phyloP scores from a whole-genome alignment of 805 yeast species.

The Candida dajiaensis region DNA sequence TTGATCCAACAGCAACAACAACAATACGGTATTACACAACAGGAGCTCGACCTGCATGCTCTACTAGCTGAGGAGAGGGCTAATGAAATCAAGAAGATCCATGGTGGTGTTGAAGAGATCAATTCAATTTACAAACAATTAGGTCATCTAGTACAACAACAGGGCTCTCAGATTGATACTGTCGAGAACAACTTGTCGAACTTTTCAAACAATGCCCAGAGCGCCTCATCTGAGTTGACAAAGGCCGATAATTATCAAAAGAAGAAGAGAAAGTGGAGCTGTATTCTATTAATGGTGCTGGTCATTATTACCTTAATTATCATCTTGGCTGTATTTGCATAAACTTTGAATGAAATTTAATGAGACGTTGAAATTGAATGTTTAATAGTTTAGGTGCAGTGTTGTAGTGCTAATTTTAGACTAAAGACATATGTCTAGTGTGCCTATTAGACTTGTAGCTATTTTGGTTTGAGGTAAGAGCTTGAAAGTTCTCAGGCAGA shows the following conservation, averaged over 20 bases:
- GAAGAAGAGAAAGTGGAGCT: slow-evolving; percentile 65
- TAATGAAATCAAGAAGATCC: slow-evolving; percentile 63
- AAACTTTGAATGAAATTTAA: not conserved
- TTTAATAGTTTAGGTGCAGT: not conserved
- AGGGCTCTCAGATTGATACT: slow-evolving; percentile 78
- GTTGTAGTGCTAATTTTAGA: not conserved
- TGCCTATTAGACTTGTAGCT: too few species aligned
- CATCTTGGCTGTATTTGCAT: slow-evolving; percentile 41
- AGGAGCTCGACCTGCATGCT: slow-evolving; percentile 59
- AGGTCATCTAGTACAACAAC: slow-evolving; percentile 73
- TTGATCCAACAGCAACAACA: slow-evolving; percentile 22
- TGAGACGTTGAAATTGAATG: not conserved
- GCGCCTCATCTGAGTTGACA: slow-evolving; percentile 62
- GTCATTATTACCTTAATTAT: slow-evolving; percentile 52
- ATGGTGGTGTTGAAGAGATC: slow-evolving; percentile 76
- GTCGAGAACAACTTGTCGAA: slow-evolving; percentile 73
- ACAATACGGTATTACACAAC: slow-evolving; percentile 31
- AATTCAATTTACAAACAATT: slow-evolving; percentile 81
- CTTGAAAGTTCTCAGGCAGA: not conserved
- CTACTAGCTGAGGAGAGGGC: slow-evolving; percentile 67
- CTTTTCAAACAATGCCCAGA: slow-evolving; percentile 56
- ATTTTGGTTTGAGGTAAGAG: not conserved
- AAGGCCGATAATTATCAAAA: slow-evolving; percentile 76
- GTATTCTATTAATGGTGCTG: slow-evolving; percentile 55
- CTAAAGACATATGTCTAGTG: not conserved